Evolutionary conservation across 164 flowering plant genomes (phyloP).

Genomic region (Chloranthus sessilifolius): DNA sequence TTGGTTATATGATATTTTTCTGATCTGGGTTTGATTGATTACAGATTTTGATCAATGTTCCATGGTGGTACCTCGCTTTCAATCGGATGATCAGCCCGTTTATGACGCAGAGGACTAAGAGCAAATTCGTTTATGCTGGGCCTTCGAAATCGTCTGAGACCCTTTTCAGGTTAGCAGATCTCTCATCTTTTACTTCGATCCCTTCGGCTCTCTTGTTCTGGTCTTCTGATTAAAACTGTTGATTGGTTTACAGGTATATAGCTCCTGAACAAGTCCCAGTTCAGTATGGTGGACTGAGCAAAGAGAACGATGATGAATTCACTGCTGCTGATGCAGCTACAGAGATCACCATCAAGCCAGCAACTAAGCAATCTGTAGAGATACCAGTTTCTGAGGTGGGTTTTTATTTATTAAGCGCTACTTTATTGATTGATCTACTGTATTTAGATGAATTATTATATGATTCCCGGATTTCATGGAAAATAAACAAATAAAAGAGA

Average conservation of each 20-base stretch:
- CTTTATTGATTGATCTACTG: not conserved
- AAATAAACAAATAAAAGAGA: too few relatives aligned
- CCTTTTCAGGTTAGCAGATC: slow-evolving; percentile 66
- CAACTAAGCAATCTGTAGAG: slow-evolving; percentile 62
- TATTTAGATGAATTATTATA: too few relatives aligned
- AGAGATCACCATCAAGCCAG: slow-evolving; percentile 64
- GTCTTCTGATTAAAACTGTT: not conserved
- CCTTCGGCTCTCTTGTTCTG: not conserved
- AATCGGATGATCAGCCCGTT: slow-evolving; percentile 76
- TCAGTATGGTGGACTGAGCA: slow-evolving; percentile 73
- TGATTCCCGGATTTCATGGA: too few relatives aligned
- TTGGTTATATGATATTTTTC: not conserved
- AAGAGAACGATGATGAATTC: slow-evolving; percentile 63
- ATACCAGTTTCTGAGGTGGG: slow-evolving; percentile 66
- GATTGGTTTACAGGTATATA: slow-evolving; percentile 48
- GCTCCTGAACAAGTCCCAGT: slow-evolving; percentile 87
- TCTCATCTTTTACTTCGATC: not conserved
- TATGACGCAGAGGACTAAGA: slow-evolving; percentile 86
- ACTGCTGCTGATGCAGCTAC: slow-evolving; percentile 50
- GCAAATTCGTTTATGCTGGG: slow-evolving; percentile 92
- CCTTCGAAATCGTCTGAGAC: slow-evolving; percentile 84
- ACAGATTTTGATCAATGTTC: slow-evolving; percentile 88
- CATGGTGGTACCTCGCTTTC: slow-evolving; percentile 95
- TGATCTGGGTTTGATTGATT: not conserved
- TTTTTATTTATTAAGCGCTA: not conserved